Base-by-base conservation (phyloP, 83 land plant genomes). In the Thuja plicata region DNA sequence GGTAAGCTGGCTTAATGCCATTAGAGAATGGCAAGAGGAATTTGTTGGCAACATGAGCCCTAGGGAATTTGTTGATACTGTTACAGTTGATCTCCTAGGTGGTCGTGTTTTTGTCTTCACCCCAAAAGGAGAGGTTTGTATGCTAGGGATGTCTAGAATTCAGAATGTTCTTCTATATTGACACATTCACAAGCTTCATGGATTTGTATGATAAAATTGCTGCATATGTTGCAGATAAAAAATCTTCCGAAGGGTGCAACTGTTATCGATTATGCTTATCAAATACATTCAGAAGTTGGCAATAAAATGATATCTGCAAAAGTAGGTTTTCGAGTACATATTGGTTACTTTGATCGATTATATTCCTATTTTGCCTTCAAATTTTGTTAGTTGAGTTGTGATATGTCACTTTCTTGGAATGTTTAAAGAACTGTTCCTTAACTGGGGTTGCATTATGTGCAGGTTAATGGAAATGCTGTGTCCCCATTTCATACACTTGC, bases 1-100 rank as follows among this genome's bases (percentile, higher is more conserved):
- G 99, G 96, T 98, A 86, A 95, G 99, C 73, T 98, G 99, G 99
- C 97, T 98, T 54, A 98, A 98, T 91, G 99, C 99, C 62, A 98
- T 98, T 34, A 93, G 97, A 91, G 99, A 98, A 88, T 98, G 99
- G 99, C 99, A 98, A 91, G 99, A 98, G 88, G 99, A 98, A 90
- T 98, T 98, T 92, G 98, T 98, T 73, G 99, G 99, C 45, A 98
- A 97, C 88, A 98, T 98, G 99, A 96, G 94, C 73, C 96, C 99
- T 19, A 92, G 99, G 87, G 99, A 98, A 93, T 98, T 98, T 94
- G 99, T 98, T 15, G 99, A 98, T 74, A 98, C 99, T 40, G 84
- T 98, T 54, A 98, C 95, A 48, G 93, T 94, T 62, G 99, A 98
- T 91, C 95, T 98, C 35, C 92, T 98, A 73, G 97, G 99, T 7